Evolutionary conservation across 2,329 filamentous ascomycete genomes (phyloP).

Genomic region (Penicillium sp.): DNA sequence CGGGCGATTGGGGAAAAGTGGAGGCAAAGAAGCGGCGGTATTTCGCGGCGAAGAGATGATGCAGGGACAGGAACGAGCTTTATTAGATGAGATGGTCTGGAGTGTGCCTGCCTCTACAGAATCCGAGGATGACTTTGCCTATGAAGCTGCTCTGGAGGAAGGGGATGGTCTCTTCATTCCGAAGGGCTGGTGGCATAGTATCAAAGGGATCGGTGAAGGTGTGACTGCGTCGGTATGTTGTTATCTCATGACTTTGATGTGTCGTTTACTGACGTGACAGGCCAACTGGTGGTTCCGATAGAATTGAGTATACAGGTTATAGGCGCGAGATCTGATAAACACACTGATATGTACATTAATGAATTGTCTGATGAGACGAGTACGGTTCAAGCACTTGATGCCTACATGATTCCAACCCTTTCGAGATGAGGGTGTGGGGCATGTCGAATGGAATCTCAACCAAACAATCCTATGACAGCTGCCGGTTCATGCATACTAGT

Average conservation of each 20-base stretch:
- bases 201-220: slow-evolving; percentile 57
- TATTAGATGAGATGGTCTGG: slow-evolving; percentile 69
- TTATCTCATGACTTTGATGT: slow-evolving; percentile 6
- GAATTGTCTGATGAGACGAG: too few species aligned
- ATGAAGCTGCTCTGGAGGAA: slow-evolving; percentile 53
- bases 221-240: slow-evolving; percentile 54
- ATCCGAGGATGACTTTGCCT: slow-evolving; percentile 24
- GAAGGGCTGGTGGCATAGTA: slow-evolving; percentile 80
- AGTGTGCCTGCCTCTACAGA: slow-evolving; percentile 26
- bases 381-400: too few species aligned
- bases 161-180: slow-evolving; percentile 76
- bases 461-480: too few species aligned
- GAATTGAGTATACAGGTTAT: too few species aligned
- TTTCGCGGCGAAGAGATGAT: slow-evolving; percentile 87
- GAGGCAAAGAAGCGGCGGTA: slow-evolving; percentile 35
- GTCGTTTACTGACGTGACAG: slow-evolving; percentile 23
- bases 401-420: too few species aligned
- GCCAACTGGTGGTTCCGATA: slow-evolving; percentile 78
- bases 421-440: too few species aligned
- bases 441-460: too few species aligned
- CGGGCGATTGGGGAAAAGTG: slow-evolving; percentile 32
- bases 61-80: slow-evolving; percentile 64
- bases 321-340: too few species aligned
- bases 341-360: too few species aligned
- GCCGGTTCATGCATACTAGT: too few species aligned